These are phyloP conservation scores for Penicillium coprophilum DNA, from an alignment of 495 filamentous ascomycete genomes.

Conservation along the genomic window DNA sequence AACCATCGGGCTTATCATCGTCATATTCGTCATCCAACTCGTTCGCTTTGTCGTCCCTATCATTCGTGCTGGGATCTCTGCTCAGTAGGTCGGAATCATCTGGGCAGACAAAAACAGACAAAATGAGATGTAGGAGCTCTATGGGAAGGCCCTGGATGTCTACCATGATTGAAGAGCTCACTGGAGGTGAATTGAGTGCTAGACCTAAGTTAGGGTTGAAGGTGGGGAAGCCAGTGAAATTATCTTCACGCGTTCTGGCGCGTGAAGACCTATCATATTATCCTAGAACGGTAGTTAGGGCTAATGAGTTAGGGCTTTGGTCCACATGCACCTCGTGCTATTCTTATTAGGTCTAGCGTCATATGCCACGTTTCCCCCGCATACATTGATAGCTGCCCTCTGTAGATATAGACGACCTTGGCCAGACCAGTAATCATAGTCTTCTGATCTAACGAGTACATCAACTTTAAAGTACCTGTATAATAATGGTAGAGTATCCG, in stretches of 20 bases:
- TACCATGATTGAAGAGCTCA: background rate
- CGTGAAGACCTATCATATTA: background rate
- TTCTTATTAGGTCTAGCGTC: background rate
- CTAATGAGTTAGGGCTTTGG: background rate
- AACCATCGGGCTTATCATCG: background rate
- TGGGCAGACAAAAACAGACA: background rate
- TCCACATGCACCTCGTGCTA: background rate
- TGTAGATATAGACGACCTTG: too few species aligned
- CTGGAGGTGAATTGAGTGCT: background rate
- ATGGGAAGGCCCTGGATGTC: background rate
- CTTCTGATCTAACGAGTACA: too few species aligned
- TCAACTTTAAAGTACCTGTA: too few species aligned
- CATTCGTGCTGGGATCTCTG: background rate
- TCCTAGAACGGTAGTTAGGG: background rate
- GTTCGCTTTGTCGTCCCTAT: background rate
- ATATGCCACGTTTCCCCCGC: background rate
- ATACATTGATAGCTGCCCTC: background rate
- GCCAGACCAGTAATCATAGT: too few species aligned
- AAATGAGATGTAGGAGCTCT: conserved; percentile 4
- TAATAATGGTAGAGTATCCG: too few species aligned
- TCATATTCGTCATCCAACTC: background rate
- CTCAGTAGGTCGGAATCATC: background rate
- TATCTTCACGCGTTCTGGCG: background rate
- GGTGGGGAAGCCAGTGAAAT: background rate
- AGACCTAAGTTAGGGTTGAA: background rate